Evolutionary conservation across 306 rosid species (phyloP).

Genomic region (Phaseolus lunatus): DNA sequence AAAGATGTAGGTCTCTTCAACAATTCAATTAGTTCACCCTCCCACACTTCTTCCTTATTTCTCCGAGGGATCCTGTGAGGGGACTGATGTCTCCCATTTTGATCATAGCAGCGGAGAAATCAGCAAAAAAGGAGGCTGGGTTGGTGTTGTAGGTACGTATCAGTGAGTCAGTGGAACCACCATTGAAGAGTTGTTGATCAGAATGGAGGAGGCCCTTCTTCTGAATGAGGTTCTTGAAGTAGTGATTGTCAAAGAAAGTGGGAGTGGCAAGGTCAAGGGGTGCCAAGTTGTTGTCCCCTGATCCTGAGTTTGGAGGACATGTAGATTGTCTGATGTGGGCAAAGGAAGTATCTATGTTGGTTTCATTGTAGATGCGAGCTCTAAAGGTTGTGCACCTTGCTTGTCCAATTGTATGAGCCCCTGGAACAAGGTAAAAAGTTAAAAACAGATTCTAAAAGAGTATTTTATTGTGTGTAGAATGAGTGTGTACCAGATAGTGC

Average conservation of each 20-base stretch:
- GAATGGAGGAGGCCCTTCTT: constrained; percentile 85
- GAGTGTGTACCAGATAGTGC: constrained; percentile 66
- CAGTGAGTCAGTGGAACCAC: constrained; percentile 73
- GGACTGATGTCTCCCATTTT: constrained; percentile 87
- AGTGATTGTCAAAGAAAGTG: constrained; percentile 66
- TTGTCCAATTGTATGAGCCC: constrained; percentile 86
- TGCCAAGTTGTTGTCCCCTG: constrained; percentile 87
- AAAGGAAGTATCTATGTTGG: constrained; percentile 58
- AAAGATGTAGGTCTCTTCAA: not conserved
- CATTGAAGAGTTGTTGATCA: constrained; percentile 80
- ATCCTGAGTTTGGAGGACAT: constrained; percentile 68
- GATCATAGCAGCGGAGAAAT: constrained; percentile 72
- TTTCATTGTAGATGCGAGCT: constrained; percentile 67
- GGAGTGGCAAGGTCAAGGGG: constrained; percentile 78
- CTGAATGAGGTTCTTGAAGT: constrained; percentile 70
- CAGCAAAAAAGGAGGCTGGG: constrained; percentile 54
- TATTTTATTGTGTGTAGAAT: not conserved
- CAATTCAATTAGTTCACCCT: constrained; percentile 39
- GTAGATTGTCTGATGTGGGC: constrained; percentile 60
- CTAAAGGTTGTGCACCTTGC: constrained; percentile 81
- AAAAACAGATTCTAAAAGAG: not conserved
- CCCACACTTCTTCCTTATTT: constrained; percentile 83
- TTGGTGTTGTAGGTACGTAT: constrained; percentile 49
- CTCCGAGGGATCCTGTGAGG: constrained; percentile 82
- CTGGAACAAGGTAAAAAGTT: constrained; percentile 39